Evolutionary conservation across 2,329 filamentous ascomycete species (phyloP).

Genomic region (Penicillium sp.): DNA sequence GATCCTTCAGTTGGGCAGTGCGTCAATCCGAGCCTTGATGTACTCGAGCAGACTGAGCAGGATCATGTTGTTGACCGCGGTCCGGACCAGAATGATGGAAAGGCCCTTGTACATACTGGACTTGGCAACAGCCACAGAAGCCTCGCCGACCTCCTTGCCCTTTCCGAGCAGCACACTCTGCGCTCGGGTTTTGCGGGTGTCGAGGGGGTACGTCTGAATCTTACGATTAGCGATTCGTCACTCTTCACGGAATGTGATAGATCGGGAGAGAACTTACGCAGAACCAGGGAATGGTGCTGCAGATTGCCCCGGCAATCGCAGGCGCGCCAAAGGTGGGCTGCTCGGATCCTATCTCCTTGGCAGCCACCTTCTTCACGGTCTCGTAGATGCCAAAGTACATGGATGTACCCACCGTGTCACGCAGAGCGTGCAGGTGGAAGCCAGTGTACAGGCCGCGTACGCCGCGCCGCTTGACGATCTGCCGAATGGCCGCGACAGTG

Average conservation of each 20-base stretch:
- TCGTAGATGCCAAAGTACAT: slow-evolving; percentile 53
- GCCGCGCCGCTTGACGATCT: slow-evolving; percentile 48
- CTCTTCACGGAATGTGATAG: no score
- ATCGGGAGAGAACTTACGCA: slow-evolving; percentile 38
- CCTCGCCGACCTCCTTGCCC: slow-evolving; percentile 44
- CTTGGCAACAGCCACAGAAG: slow-evolving; percentile 42
- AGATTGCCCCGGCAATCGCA: slow-evolving; percentile 49
- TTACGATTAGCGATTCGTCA: slow-evolving; percentile 3
- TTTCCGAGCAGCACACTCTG: slow-evolving; percentile 51
- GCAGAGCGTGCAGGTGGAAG: slow-evolving; percentile 47
- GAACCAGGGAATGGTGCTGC: slow-evolving; percentile 51
- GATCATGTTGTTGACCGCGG: slow-evolving; percentile 53
- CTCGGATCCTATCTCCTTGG: slow-evolving; percentile 47
- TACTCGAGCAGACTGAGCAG: slow-evolving; percentile 51
- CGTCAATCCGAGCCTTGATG: slow-evolving; percentile 47
- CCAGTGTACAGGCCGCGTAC: slow-evolving; percentile 49
- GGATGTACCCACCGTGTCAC: slow-evolving; percentile 50
- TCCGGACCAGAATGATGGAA: slow-evolving; percentile 51
- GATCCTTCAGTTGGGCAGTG: slow-evolving; percentile 33
- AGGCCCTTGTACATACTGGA: slow-evolving; percentile 52
- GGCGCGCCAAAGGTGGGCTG: slow-evolving; percentile 48
- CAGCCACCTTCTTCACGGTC: slow-evolving; percentile 49
- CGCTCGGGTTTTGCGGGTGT: slow-evolving; percentile 52
- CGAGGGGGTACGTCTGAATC: slow-evolving; percentile 50
- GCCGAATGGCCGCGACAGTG: slow-evolving; percentile 45